Base-by-base conservation (phyloP, 495 filamentous ascomycete genomes). In the Lasiosphaeris hirsuta region DNA sequence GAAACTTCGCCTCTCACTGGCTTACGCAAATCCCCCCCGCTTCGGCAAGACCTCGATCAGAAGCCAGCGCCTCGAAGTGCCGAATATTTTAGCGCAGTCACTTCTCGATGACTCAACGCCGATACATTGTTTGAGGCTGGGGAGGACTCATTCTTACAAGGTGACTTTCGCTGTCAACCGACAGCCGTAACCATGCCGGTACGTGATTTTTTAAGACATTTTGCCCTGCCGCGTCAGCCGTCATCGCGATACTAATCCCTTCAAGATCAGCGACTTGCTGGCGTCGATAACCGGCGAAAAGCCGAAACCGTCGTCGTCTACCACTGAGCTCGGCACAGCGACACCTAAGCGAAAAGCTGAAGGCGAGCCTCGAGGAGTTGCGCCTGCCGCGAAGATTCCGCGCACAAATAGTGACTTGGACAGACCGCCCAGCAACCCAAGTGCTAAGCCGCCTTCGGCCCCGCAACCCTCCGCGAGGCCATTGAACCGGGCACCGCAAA, bases 261-360 rank as follows among this genome's bases (percentile, higher is more conserved):
- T 46, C 19, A 51, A 78, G 79, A 82, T 84, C 59, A 62, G 70
- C 33, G 81, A 84, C 43, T 70, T 84, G 35, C 74, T 84, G 38
- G 81, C 80, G 52, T 75, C 78, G 62, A 84, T 84, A 57, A 76
- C 70, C 37, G 81, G 81, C 54, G 79, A 75, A 14, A 63, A 75
- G 62, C 60, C 75, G 15, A 56, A 64, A 14, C 59, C 73, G 15
- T 67, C 74, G 17, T 57, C 74, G 34, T 68, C 58, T 54, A 61
- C 39, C n/a, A 61, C 53, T 52, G 69, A 41, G 17, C 68, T 64
- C 57, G 68, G 3, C 51, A 52, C 23, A 51, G 58, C 11, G 9
- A 30, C 54, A 18, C 58, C 72, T 3, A 82, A 84, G 68, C 78
- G 80, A 62, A 84, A 81, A 59, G 74, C 78, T 30, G 78, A 80